Evolutionary conservation across 495 filamentous ascomycete genomes (phyloP).

Genomic region (Aspergillus panamensis): DNA sequence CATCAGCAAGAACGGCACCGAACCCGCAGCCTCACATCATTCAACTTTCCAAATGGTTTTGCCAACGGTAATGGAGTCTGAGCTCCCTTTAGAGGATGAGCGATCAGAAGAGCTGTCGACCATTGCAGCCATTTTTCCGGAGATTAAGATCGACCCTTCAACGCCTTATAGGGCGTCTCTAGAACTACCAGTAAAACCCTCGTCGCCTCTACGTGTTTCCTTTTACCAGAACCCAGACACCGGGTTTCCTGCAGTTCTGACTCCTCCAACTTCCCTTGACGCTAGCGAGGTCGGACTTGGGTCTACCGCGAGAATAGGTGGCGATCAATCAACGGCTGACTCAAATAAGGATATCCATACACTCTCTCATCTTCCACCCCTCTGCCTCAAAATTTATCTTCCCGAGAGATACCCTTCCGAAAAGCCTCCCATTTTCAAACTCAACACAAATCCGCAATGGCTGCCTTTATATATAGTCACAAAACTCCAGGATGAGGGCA

Average conservation of each 20-base stretch:
- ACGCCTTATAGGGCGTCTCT: slow-evolving; percentile 61
- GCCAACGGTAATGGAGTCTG: slow-evolving; percentile 30
- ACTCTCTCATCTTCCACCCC: slow-evolving; percentile 71
- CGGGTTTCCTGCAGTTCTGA: slow-evolving; percentile 33
- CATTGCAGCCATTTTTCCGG: slow-evolving; percentile 86
- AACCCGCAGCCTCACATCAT: neutral
- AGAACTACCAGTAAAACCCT: slow-evolving; percentile 68
- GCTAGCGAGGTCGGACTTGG: slow-evolving; percentile 22
- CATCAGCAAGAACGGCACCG: neutral
- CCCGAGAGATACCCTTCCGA: slow-evolving; percentile 72
- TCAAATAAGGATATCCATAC: slow-evolving; percentile 52
- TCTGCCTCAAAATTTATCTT: slow-evolving; percentile 64
- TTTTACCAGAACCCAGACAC: slow-evolving; percentile 58
- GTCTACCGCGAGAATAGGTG: slow-evolving; percentile 23
- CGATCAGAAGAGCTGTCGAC: slow-evolving; percentile 77
- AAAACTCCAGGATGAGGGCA: slow-evolving; percentile 57
- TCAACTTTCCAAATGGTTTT: neutral
- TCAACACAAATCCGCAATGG: slow-evolving; percentile 69
- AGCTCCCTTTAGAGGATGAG: slow-evolving; percentile 51
- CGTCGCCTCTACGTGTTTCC: slow-evolving; percentile 61
- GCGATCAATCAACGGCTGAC: slow-evolving; percentile 18
- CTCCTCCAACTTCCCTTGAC: slow-evolving; percentile 47
- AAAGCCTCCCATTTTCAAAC: slow-evolving; percentile 59
- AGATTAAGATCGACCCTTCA: slow-evolving; percentile 60
- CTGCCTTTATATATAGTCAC: slow-evolving; percentile 55